Conservation (phyloP, 768 basidiomycete genomes). For the Nevesoporus exiguus region DNA sequence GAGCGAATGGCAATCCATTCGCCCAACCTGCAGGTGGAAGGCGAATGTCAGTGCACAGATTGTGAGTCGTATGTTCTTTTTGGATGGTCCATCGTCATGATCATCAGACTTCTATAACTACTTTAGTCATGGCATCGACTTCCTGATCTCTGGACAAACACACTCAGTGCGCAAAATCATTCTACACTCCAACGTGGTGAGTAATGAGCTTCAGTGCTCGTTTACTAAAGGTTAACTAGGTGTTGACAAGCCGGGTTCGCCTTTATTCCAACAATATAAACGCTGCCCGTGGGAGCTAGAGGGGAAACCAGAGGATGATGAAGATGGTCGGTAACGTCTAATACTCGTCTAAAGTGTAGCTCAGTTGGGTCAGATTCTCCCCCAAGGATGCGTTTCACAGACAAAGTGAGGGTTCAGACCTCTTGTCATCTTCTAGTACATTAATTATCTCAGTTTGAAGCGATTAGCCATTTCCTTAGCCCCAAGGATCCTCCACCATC, state of each 20-base stretch:
- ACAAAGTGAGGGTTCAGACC: constrained; percentile 45
- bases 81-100: constrained; percentile 1
- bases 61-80: constrained; percentile 35
- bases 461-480: constrained; percentile 72
- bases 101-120: constrained; percentile 86
- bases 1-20: constrained; percentile 84
- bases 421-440: not conserved
- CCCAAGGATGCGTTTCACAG: constrained; percentile 67
- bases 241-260: constrained; percentile 68
- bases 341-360: not conserved
- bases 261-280: constrained; percentile 87
- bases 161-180: constrained; percentile 83
- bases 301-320: constrained; percentile 74
- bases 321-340: constrained; percentile 55
- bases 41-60: constrained; percentile 49
- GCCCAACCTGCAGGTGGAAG: constrained; percentile 37
- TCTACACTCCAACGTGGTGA: constrained; percentile 82
- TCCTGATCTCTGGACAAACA: constrained; percentile 67
- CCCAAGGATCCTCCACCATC: constrained; percentile 73
- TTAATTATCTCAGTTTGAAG: constrained; percentile 58
- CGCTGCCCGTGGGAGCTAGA: constrained; percentile 90
- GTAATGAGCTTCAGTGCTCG: constrained; percentile 18
- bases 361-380: constrained; percentile 54
- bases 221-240: not conserved
- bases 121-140: constrained; percentile 87